phyloP scores from a whole-genome alignment of 2,329 filamentous ascomycete genomes.

The Chaetothyriales sp. region DNA sequence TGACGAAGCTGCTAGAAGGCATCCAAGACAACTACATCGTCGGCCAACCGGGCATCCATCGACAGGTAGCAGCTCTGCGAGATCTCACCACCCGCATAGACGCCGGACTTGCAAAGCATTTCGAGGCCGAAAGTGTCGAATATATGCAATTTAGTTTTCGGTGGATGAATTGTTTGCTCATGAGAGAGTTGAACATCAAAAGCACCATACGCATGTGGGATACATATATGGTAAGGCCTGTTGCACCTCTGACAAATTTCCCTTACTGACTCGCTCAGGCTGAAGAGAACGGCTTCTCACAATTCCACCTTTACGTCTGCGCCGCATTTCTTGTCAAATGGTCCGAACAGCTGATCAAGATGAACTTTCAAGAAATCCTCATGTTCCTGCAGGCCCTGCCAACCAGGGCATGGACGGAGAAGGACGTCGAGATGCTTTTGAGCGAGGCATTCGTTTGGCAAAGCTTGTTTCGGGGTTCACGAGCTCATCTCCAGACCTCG shows the following conservation, averaged over 20 bases:
- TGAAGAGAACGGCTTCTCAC: conserved; percentile 95
- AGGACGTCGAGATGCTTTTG: conserved; percentile 88
- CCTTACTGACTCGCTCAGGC: conserved; percentile 44
- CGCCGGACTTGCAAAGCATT: conserved; percentile 65
- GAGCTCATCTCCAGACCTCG: conserved; percentile 59
- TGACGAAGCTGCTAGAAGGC: conserved; percentile 93
- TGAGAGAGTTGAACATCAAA: conserved; percentile 91
- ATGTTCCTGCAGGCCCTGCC: conserved; percentile 96
- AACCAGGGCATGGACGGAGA: conserved; percentile 89
- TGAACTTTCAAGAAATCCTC: conserved; percentile 91
- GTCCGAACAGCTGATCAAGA: conserved; percentile 86
- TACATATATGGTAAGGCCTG: conserved; percentile 75
- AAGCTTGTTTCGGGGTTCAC: conserved; percentile 85
- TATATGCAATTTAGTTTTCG: conserved; percentile 99
- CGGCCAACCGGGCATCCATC: conserved; percentile 89
- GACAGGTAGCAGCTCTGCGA: conserved; percentile 76
- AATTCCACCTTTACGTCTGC: conserved; percentile 96
- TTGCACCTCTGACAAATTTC: background rate
- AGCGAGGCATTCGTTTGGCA: conserved; percentile 99
- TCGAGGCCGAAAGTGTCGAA: conserved; percentile 83
- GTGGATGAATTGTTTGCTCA: conserved; percentile 99
- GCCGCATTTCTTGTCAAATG: conserved; percentile 97
- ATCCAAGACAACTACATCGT: conserved; percentile 99
- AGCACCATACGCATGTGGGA: conserved; percentile 99
- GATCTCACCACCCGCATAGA: conserved; percentile 90